phyloP scores from a whole-genome alignment of 805 yeast species.

The Myxozyma vanderwaltii region DNA sequence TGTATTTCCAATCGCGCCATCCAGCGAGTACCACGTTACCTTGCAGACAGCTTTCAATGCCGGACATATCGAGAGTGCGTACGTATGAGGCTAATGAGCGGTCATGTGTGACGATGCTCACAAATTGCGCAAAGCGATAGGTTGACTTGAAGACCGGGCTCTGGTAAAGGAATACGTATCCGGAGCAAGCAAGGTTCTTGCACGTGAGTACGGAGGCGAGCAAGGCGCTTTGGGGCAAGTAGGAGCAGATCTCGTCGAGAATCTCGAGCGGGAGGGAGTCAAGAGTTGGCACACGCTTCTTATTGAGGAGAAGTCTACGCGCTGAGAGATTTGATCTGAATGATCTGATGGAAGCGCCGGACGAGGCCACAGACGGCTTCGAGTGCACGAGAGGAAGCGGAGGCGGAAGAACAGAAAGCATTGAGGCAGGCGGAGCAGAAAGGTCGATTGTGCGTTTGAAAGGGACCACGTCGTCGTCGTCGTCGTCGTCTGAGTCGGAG shows the following conservation, averaged over 20 bases:
- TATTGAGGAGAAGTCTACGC: conserved; percentile 6
- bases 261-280: conserved; percentile 39
- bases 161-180: conserved; percentile 49
- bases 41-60: conserved; percentile 37
- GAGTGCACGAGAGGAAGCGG: conserved; percentile 10
- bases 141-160: conserved; percentile 64
- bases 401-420: conserved; percentile 23
- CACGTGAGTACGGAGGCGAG: conserved; percentile 51
- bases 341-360: conserved; percentile 32
- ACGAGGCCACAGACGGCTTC: conserved; percentile 8
- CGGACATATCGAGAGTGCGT: conserved; percentile 59
- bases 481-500: conserved; percentile 15
- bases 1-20: conserved; percentile 90
- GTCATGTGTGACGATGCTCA: conserved; percentile 62
- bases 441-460: background rate
- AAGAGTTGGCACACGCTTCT: conserved; percentile 22
- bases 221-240: conserved; percentile 46
- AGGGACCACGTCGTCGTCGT: conserved; percentile 4
- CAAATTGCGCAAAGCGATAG: conserved; percentile 78
- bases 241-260: conserved; percentile 35
- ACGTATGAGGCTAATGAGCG: conserved; percentile 60
- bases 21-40: conserved; percentile 55
- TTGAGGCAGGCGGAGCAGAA: background rate
- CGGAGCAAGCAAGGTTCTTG: conserved; percentile 25
- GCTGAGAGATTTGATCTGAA: conserved; percentile 28